Evolutionary conservation across 495 filamentous ascomycete species (phyloP), one percentile per base, ranked within the genome.

Genomic region (Copromyces sp.): DNA sequence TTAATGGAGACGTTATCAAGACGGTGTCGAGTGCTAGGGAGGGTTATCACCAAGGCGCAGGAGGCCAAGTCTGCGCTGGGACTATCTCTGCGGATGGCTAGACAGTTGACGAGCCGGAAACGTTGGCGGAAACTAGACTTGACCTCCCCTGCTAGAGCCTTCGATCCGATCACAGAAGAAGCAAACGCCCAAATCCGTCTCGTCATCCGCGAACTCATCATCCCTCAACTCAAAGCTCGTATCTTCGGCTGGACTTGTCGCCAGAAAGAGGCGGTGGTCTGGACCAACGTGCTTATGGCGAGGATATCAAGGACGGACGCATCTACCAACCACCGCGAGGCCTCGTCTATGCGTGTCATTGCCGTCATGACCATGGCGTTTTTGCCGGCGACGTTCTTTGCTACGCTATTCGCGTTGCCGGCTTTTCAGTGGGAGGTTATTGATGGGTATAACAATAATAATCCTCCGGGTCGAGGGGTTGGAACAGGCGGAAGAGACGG

Each of bases 321-420:
- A 17, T 65, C 53, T 35, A 65, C 53, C 0, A 65, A 65, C 53
- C 53, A 65, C 14, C 24, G 53, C 0, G 53, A 65, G 7, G 53
- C 53, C 61, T 32, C 41, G 3, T 74, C 73, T 14, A 74, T 74
- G 73, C 71, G 69, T 16, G 45, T 65, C 1, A 53, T 74, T 0
- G 73, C 73, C 14, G 70, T 74, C 70, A 72, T 74, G 70, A 74
- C 70, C 1, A 72, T 74, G 73, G 32, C 44, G 2, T 74, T 74
- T 53, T 32, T 74, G 6, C 73, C 73, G 4, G 70, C 29, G 14
- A 72, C 73, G 12, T 74, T 72, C 9, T 69, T 83, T 45, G 78
- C 81, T 2, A 75, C 82, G 5, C 72, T 82, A 3, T 83, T 83
- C 74, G 78, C 80, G 7, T 69, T 83, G 39, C 81, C 80, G 3